Base-by-base conservation (phyloP, 1,284 basidiomycete genomes). In the Butyriboletus appendiculatus region DNA sequence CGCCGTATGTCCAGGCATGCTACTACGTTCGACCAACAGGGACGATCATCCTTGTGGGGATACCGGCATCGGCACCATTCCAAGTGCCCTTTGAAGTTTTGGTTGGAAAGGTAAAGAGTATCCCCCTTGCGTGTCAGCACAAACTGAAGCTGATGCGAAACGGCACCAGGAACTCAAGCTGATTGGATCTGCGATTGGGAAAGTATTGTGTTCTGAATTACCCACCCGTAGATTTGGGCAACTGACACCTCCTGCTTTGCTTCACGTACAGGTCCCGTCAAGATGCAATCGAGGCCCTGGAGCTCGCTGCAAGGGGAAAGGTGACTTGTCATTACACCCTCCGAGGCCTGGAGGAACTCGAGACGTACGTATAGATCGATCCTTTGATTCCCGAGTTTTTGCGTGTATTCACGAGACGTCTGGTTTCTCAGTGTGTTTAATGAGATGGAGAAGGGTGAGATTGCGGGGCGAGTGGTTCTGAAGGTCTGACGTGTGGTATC, bases 211-310 rank as follows among this genome's bases (percentile, higher is more conserved):
- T 37, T 34, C 30, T 28, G 52, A 26, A 38, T 41, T 20, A n/a
- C 26, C 32, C n/a, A 22, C n/a, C 14, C 5, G 11, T 30, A 45
- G 42, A 41, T 32, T 5, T 4, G 7, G 15, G 3, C 53, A 52
- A 28, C 18, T 45, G 9, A 60, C 16, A 9, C 37, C 26, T 16
- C 37, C 26, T 16, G 4, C n/a, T 20, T 39, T 33, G 1, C 12
- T 28, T 41, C 20, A 22, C 4, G 9, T 11, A n/a, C 41, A 82
- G 82, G 30, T 78, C 74, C 55, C 77, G 84, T 45, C 83, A 86
- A 63, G 88, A 90, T 59, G 78, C 80, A 18, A 72, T 78, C 39
- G 87, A 91, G 66, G 83, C 86, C 4, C 71, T 91, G 28, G 77
- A 79, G 15, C 75, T 90, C 52, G 88, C 82, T 10, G 82, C 82